Base-by-base conservation (phyloP, 768 basidiomycete genomes). In the Hygrophorus russula region DNA sequence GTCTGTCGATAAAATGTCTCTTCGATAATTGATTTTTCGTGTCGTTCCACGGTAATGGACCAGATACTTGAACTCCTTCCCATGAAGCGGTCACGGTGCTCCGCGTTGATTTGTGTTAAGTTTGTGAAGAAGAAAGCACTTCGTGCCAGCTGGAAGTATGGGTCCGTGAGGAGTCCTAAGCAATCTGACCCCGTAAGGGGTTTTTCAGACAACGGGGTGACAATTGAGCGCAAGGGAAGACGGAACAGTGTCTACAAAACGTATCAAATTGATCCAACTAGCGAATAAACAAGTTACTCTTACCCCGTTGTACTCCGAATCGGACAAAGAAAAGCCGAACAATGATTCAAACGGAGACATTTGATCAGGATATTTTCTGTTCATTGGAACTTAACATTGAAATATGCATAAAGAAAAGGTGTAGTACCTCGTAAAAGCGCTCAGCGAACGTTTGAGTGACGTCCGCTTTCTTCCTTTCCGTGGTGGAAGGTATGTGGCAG, bases 121-220 rank as follows among this genome's bases (percentile, higher is more conserved):
- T 50, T 49, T 1, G 70, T 68, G 52, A 72, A 73, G 3, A 73
- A 49, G 7, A 71, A 53, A 36, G 63, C 69, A 30, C 67, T 59
- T 15, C 58, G 49, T 2, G 66, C 67, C 5, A 52, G 42, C 4
- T 38, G 17, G 31, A 51, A 49, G 41, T 67, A 70, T 5, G 57
- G 56, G 12, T 67, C 45, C 15, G 69, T 51, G 20, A 58, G 50
- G 1, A 50, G 39, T 20, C 46, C 15, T n/a, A 68, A 46, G 27
- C 38, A 39, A 24, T 39, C 38, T 10, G 38, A 39, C 24, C 27
- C 10, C 14, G 7, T 7, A 10, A 39, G 19, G 64, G 65, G 11
- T 52, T 36, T 7, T 46, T 44, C 0, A 53, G 18, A 6, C 55
- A 50, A 51, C 61, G 64, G n/a, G 66, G 50, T 38, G 38, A 41